Percentiles rank a stretch among this genome's conserved stretches.
phyloP scores from a whole-genome alignment of 2,329 filamentous ascomycete genomes.

The Cryphonectria carpinicola region DNA sequence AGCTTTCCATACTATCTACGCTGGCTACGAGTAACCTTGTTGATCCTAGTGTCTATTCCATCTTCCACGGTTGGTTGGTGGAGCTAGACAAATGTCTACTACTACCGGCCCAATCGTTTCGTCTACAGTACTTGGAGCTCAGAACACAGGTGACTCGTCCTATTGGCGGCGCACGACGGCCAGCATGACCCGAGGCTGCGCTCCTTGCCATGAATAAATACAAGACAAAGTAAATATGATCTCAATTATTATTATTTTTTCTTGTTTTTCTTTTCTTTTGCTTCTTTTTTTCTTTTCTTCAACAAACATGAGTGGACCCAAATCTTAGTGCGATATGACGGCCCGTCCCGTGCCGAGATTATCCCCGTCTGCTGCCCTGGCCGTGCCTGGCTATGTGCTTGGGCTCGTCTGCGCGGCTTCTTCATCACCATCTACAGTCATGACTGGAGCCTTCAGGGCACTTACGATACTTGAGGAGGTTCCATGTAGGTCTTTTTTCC shows the following conservation, averaged over 20 bases:
- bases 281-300: neutral
- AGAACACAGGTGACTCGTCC: neutral
- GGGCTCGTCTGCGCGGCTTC: neutral
- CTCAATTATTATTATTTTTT: neutral
- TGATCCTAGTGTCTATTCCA: neutral
- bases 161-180: neutral
- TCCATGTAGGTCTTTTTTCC: neutral
- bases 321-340: neutral
- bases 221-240: neutral
- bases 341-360: slow-evolving; percentile 12
- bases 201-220: neutral
- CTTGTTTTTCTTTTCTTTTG: too few relatives aligned
- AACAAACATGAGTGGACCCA: neutral
- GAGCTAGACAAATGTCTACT: neutral
- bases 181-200: neutral
- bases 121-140: neutral
- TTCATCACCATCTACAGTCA: neutral
- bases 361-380: too few relatives aligned
- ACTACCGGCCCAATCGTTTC: neutral
- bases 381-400: neutral
- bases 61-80: neutral
- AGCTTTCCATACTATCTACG: neutral
- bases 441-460: neutral
- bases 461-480: neutral
- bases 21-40: neutral